Conservation (phyloP, 257 asterid genomes). For the Datura wrightii region DNA sequence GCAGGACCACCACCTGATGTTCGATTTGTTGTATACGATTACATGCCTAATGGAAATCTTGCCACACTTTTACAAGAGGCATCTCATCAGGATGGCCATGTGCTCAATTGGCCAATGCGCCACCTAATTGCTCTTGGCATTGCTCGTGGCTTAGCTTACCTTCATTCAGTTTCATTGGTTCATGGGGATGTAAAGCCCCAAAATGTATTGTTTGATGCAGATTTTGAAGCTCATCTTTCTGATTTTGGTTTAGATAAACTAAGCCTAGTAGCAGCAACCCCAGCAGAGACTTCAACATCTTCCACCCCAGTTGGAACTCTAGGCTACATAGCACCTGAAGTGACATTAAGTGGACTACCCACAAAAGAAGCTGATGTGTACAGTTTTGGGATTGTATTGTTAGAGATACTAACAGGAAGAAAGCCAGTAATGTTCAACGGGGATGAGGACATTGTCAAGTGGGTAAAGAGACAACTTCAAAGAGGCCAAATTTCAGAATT, state of each 20-base stretch:
- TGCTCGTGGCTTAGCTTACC: slow-evolving; percentile 69
- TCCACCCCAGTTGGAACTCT: slow-evolving; percentile 60
- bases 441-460: slow-evolving; percentile 72
- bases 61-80: slow-evolving; percentile 75
- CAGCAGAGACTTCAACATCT: slow-evolving; percentile 53
- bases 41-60: slow-evolving; percentile 85
- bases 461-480: slow-evolving; percentile 77
- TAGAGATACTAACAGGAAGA: slow-evolving; percentile 72
- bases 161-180: slow-evolving; percentile 55
- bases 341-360: slow-evolving; percentile 46
- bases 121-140: slow-evolving; percentile 76
- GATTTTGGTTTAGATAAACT: slow-evolving; percentile 74
- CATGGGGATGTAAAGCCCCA: slow-evolving; percentile 78
- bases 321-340: slow-evolving; percentile 74
- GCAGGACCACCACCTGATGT: slow-evolving; percentile 62
- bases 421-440: slow-evolving; percentile 72
- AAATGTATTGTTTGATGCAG: slow-evolving; percentile 71
- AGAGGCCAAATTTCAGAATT: slow-evolving; percentile 72
- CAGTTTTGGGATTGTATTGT: slow-evolving; percentile 71
- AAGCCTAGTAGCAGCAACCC: slow-evolving; percentile 37
- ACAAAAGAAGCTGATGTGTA: slow-evolving; percentile 67
- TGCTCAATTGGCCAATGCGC: slow-evolving; percentile 81
- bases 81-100: slow-evolving; percentile 79
- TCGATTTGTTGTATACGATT: slow-evolving; percentile 65
- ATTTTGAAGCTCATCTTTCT: slow-evolving; percentile 77